Conservation (phyloP, 2,329 filamentous ascomycete species). For the Sarocladium oryzae region DNA sequence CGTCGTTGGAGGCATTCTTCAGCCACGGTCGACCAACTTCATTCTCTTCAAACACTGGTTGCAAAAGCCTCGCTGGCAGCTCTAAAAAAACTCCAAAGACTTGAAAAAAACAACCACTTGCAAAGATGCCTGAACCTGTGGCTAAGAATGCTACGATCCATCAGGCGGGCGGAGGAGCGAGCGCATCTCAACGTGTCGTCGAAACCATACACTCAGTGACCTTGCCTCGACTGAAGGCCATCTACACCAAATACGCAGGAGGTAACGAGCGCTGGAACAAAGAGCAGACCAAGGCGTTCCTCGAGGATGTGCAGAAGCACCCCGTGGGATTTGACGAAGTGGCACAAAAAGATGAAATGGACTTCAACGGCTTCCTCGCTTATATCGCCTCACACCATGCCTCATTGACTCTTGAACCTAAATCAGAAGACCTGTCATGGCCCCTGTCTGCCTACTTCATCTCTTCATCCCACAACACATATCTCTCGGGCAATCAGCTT, state of each 20-base stretch:
- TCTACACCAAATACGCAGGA: constrained; percentile 40
- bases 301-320: constrained; percentile 39
- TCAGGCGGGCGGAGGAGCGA: constrained; percentile 43
- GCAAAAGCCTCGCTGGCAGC: no score
- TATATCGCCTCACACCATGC: constrained; percentile 49
- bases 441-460: constrained; percentile 90
- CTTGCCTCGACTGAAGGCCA: constrained; percentile 35
- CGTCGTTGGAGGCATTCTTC: no score
- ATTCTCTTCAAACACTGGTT: no score
- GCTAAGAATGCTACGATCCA: constrained; percentile 18
- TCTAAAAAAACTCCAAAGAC: no score
- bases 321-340: constrained; percentile 18
- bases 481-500: constrained; percentile 82
- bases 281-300: constrained; percentile 38
- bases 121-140: background rate
- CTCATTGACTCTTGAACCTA: constrained; percentile 33
- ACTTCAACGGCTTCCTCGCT: constrained; percentile 42
- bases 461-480: constrained; percentile 92
- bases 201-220: constrained; percentile 33
- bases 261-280: constrained; percentile 37
- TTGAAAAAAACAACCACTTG: no score
- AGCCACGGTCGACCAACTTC: no score
- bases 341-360: constrained; percentile 29
- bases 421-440: constrained; percentile 53
- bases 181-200: constrained; percentile 33